Conservation (phyloP, 139 green algal species). For the Picochlorum sp. region DNA sequence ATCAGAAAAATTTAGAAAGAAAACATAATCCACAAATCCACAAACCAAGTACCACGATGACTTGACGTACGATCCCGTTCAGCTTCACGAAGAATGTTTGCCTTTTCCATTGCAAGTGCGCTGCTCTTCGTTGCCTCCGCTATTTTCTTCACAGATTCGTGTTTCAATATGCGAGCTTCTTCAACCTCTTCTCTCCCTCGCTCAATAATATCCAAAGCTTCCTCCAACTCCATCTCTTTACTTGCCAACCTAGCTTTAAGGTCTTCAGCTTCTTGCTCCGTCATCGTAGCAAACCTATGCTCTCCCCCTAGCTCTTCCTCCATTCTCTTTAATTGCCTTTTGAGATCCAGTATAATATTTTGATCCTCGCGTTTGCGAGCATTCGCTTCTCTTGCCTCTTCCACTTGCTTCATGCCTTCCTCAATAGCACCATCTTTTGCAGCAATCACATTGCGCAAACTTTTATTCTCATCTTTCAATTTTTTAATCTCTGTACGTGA, state of each 20-base stretch:
- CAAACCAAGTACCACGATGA: too few species aligned
- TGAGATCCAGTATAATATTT: conserved; percentile 24
- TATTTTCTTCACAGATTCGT: background rate
- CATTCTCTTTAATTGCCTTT: conserved; percentile 11
- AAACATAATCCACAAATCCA: too few species aligned
- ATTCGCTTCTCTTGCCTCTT: conserved; percentile 1
- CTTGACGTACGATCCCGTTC: too few species aligned
- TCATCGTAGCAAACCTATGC: conserved; percentile 2
- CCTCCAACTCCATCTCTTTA: background rate
- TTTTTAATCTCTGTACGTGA: background rate
- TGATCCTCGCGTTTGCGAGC: background rate
- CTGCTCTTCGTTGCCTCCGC: background rate
- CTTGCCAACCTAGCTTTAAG: background rate
- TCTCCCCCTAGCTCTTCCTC: conserved; percentile 1
- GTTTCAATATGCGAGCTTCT: background rate
- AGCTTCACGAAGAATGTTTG: too few species aligned
- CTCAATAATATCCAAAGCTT: background rate
- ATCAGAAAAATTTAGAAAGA: too few species aligned
- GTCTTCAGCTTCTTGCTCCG: background rate
- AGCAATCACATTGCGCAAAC: background rate
- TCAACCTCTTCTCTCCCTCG: background rate
- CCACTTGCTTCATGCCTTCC: background rate
- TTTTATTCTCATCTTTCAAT: conserved; percentile 24
- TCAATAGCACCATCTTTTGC: conserved; percentile 27
- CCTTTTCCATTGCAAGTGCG: background rate